A percentile compares a stretch with the other conserved stretches of the same genome.
Conservation (phyloP, 2,329 filamentous ascomycete genomes). For the Aureobasidium zeae region DNA sequence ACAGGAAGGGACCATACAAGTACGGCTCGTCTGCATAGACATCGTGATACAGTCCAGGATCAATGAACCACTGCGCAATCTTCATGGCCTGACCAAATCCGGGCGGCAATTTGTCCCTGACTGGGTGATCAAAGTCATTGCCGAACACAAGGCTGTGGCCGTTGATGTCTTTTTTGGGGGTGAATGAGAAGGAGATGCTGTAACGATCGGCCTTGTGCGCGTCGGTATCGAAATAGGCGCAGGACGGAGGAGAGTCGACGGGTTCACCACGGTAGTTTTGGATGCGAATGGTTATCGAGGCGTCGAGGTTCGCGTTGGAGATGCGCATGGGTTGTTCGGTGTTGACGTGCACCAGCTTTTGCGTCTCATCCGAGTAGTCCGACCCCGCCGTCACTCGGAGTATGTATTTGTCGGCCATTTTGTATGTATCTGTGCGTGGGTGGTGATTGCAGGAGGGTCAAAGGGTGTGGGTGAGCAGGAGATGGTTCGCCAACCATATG, state of each 20-base stretch:
- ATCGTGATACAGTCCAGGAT: constrained; percentile 84
- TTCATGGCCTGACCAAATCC: constrained; percentile 78
- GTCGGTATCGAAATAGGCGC: constrained; percentile 65
- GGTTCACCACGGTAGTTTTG: constrained; percentile 63
- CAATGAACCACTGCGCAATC: constrained; percentile 82
- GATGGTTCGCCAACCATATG: too few species aligned
- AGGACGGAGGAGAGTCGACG: constrained; percentile 55
- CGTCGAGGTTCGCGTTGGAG: constrained; percentile 52
- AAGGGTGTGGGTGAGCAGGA: too few species aligned
- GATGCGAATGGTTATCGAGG: constrained; percentile 66
- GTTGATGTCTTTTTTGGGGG: constrained; percentile 56
- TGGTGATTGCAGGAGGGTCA: background rate
- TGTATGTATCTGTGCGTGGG: background rate
- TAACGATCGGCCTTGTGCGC: constrained; percentile 71
- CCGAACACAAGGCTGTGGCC: constrained; percentile 77
- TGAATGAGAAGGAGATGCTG: constrained; percentile 70
- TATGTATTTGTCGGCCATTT: constrained; percentile 61
- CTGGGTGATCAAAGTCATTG: constrained; percentile 89
- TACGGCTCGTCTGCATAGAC: constrained; percentile 79
- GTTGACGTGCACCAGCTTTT: constrained; percentile 70
- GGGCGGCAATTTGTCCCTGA: constrained; percentile 74
- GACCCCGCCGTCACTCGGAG: constrained; percentile 75
- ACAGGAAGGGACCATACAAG: constrained; percentile 72
- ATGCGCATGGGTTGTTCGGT: constrained; percentile 53
- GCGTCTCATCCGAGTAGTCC: constrained; percentile 61